phyloP scores from a whole-genome alignment of 805 yeast species.

The Tetrapisispora arboricola region DNA sequence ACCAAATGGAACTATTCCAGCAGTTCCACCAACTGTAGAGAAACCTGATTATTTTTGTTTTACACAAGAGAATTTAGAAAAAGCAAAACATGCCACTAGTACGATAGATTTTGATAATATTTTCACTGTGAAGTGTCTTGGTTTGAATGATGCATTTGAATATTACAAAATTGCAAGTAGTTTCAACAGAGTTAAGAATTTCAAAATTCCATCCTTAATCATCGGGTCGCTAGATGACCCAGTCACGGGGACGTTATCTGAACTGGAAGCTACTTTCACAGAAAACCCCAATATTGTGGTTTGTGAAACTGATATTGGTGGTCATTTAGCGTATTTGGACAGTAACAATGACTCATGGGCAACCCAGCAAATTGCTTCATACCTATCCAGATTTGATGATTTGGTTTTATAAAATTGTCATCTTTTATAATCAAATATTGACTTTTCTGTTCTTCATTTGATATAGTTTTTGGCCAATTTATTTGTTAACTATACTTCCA shows the following conservation, averaged over 20 bases:
- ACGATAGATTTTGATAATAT: constrained; percentile 50
- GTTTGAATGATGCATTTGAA: constrained; percentile 49
- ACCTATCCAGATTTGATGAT: constrained; percentile 32
- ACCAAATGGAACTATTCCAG: constrained; percentile 17
- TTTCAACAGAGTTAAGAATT: constrained; percentile 40
- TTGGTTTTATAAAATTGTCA: constrained; percentile 17
- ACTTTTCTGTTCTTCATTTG: too few species aligned
- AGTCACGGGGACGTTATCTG: constrained; percentile 39
- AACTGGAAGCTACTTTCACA: constrained; percentile 41
- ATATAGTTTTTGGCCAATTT: too few species aligned
- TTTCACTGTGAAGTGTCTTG: constrained; percentile 53
- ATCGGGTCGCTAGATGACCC: constrained; percentile 58
- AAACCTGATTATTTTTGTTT: constrained; percentile 19
- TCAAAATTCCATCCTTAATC: constrained; percentile 53
- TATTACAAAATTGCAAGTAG: constrained; percentile 63
- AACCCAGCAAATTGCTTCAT: constrained; percentile 32
- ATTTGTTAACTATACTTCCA: too few species aligned
- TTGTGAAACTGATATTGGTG: constrained; percentile 56
- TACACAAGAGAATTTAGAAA: constrained; percentile 29
- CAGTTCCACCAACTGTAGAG: constrained; percentile 13
- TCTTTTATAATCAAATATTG: too few species aligned
- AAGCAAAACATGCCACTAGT: constrained; percentile 30
- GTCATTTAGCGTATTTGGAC: constrained; percentile 51
- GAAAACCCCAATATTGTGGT: constrained; percentile 50
- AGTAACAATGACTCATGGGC: constrained; percentile 40